These are phyloP conservation scores for Ophiocordyceps sinensis DNA, from an alignment of 2,329 filamentous ascomycete species.

Conservation along the genomic window DNA sequence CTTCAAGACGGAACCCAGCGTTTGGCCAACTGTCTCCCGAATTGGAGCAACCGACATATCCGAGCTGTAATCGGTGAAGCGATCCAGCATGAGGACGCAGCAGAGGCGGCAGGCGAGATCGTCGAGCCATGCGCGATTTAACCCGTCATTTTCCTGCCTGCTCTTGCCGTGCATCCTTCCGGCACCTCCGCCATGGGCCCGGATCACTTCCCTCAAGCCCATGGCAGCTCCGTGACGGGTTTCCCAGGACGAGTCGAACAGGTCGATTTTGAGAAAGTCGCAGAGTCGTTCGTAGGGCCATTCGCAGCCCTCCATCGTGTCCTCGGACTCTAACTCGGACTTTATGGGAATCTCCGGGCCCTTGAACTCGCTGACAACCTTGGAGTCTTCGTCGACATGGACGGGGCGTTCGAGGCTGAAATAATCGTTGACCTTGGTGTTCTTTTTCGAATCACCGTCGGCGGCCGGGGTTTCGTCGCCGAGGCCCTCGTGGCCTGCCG, in stretches of 20 bases:
- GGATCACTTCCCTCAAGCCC: slow-evolving; percentile 79
- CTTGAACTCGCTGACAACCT: slow-evolving; percentile 92
- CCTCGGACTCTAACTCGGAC: slow-evolving; percentile 67
- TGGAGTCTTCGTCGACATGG: slow-evolving; percentile 75
- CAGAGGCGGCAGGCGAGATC: slow-evolving; percentile 90
- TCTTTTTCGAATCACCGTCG: slow-evolving; percentile 40
- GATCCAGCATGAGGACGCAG: slow-evolving; percentile 92
- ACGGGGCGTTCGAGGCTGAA: slow-evolving; percentile 73
- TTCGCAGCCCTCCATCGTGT: slow-evolving; percentile 62
- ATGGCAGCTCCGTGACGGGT: slow-evolving; percentile 92
- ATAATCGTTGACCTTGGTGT: slow-evolving; percentile 62
- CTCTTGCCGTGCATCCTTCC: slow-evolving; percentile 61
- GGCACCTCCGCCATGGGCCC: slow-evolving; percentile 81
- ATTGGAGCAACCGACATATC: slow-evolving; percentile 96
- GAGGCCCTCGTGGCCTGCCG: slow-evolving; percentile 44
- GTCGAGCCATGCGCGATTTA: slow-evolving; percentile 80
- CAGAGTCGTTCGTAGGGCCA: slow-evolving; percentile 94
- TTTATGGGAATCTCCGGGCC: slow-evolving; percentile 69
- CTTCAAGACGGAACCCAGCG: slow-evolving; percentile 74
- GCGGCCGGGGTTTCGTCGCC: slow-evolving; percentile 42
- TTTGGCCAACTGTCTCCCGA: slow-evolving; percentile 87
- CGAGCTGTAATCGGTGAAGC: slow-evolving; percentile 94
- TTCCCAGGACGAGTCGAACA: slow-evolving; percentile 92
- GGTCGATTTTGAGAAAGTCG: slow-evolving; percentile 82
- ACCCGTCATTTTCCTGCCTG: slow-evolving; percentile 57